phyloP scores from a whole-genome alignment of 75 land plant species.

The Sequoia sempervirens region DNA sequence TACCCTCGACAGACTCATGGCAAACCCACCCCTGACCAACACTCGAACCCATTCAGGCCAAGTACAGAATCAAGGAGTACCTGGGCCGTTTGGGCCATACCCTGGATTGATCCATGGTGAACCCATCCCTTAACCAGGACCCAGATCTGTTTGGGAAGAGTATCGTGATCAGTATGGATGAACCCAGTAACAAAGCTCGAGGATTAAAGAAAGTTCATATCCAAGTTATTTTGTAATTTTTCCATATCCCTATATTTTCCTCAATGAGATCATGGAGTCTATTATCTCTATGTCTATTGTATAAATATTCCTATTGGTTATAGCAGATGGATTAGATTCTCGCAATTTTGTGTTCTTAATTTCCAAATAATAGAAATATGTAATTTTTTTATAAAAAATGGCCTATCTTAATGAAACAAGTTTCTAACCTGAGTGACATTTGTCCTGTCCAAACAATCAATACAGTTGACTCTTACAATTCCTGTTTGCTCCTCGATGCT shows the following conservation, averaged over 20 bases:
- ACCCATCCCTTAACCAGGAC: no score
- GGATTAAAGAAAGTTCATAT: not conserved
- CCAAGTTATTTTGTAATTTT: not conserved
- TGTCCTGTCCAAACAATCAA: conserved; percentile 96
- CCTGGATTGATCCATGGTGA: no score
- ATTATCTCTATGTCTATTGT: not conserved
- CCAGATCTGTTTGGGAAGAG: no score
- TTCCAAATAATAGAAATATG: not conserved
- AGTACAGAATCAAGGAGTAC: no score
- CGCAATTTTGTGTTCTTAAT: not conserved
- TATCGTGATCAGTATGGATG: no score
- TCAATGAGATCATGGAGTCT: not conserved
- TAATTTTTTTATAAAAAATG: not conserved
- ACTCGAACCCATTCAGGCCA: no score
- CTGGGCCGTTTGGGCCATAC: no score
- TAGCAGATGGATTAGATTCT: not conserved
- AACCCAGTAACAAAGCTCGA: no score
- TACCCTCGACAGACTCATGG: no score
- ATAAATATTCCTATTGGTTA: not conserved
- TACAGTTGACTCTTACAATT: conserved; percentile 84
- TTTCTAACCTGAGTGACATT: conserved; percentile 91
- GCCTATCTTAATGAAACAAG: not conserved
- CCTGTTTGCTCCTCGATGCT: conserved; percentile 72
- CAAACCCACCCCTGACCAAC: no score
- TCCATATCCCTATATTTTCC: not conserved